Evolutionary conservation across 202 grass and related monocot species (phyloP), one percentile per base, ranked within the genome.

Genomic region (Musa balbisiana): DNA sequence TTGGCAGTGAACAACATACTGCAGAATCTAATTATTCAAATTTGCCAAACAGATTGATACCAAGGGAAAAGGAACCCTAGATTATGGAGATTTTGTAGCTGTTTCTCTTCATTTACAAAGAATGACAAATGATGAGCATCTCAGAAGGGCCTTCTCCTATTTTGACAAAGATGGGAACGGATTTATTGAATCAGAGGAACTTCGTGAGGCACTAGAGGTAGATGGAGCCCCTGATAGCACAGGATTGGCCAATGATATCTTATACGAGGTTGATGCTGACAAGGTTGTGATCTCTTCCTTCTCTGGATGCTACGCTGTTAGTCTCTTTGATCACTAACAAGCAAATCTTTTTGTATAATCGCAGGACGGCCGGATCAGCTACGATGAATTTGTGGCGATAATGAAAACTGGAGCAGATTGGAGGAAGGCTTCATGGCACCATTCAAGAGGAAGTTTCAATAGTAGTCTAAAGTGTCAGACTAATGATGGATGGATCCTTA

Each of bases 401-500:
- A 99, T 99, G 95, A 99, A 94, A 71, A 98, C 91, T 1, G 95
- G 91, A 68, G 92, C 95, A 8, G 95, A 94, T 77, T 94, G 95
- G 95, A 86, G 95, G 86, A 99, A 94, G 85, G 89, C 95, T 16
- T 90, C 91, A 22, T 81, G 89, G 10, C 95, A 94, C 71, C 94
- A 99, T 19, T 99, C 95, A 3, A 91, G 89, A 85, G 91, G 95
- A 56, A 90, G 91, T 77, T 97, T 97, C 72, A 97, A 93, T 56
- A 97, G 90, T 84, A 90, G 93, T 29, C 33, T 43, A 43, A 43
- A 93, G 93, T 83, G 89, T 97, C 75, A 97, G 81, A 77, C 86
- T 93, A 65, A 85, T 93, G 73, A 97, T 93, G 77, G 93, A 97
- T 60, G 93, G 93, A 12, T 93, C 93, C 51, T 80, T 97, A 66